Evolutionary conservation across 306 rosid genomes (phyloP).

Genomic region (Urtica urens): DNA sequence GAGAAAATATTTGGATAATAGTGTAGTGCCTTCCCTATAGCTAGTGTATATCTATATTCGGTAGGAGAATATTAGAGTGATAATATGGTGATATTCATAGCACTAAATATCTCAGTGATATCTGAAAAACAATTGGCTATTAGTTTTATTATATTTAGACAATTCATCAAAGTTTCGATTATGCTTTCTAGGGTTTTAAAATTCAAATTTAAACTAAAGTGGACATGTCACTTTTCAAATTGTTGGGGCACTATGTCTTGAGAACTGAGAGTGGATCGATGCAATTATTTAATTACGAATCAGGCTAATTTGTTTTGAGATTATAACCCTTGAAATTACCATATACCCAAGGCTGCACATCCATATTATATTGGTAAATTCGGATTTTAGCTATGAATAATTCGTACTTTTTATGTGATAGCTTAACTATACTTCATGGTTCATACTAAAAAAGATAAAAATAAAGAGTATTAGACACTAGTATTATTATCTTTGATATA

Average conservation of each 20-base stretch:
- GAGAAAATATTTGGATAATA: conserved; percentile 20
- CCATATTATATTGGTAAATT: no score
- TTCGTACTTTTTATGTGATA: no score
- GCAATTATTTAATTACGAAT: conserved; percentile 18
- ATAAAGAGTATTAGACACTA: no score
- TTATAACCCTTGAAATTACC: no score
- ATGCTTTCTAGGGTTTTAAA: conserved; percentile 15
- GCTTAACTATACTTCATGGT: no score
- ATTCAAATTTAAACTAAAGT: conserved; percentile 38
- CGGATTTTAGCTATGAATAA: no score
- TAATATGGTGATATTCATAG: conserved; percentile 1
- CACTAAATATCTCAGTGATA: conserved; percentile 13
- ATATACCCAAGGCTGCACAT: no score
- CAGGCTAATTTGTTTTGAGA: no score
- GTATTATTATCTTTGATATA: no score
- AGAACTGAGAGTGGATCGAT: conserved; percentile 42
- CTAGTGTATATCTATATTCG: conserved; percentile 19
- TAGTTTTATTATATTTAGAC: conserved; percentile 16
- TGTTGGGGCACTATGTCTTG: conserved; percentile 68
- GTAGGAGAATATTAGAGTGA: neutral
- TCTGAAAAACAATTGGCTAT: conserved; percentile 31
- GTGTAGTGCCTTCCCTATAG: conserved; percentile 22
- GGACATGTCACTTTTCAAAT: conserved; percentile 50
- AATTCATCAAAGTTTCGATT: conserved; percentile 10
- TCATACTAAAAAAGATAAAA: no score